Percentiles rank a stretch among this genome's conserved stretches.
phyloP scores from a whole-genome alignment of 805 yeast species.

The Nakazawaea sp. region DNA sequence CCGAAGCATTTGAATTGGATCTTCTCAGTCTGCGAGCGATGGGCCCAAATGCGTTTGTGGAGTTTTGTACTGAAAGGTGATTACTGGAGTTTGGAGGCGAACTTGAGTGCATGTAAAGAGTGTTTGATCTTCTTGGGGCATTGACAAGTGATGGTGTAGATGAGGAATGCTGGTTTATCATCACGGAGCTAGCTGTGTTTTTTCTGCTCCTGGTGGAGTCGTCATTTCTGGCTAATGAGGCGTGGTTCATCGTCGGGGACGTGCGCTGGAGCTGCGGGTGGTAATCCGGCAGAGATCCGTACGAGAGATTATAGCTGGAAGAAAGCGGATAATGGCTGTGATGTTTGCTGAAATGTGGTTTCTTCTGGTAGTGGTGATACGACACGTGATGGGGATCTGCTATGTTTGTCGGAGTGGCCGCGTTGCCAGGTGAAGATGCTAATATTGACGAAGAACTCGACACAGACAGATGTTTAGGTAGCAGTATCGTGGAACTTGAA shows the following conservation, averaged over 20 bases:
- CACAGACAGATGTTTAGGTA: background rate
- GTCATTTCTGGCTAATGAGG: slow-evolving; percentile 5
- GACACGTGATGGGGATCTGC: slow-evolving; percentile 12
- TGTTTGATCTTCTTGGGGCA: slow-evolving; percentile 4
- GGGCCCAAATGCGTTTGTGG: background rate
- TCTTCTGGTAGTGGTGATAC: slow-evolving; percentile 8
- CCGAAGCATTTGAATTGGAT: slow-evolving; percentile 12
- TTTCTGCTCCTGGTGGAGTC: slow-evolving; percentile 1
- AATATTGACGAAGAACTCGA: slow-evolving; percentile 13
- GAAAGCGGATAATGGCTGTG: slow-evolving; percentile 1
- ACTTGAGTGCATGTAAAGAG: slow-evolving; percentile 1
- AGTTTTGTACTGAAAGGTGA: too few species aligned
- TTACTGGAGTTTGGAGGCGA: slow-evolving; percentile 5
- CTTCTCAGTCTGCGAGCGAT: slow-evolving; percentile 9
- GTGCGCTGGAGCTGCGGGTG: slow-evolving; percentile 4
- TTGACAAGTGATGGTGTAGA: too few species aligned
- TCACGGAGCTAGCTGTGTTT: slow-evolving; percentile 2
- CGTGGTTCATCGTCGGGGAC: slow-evolving; percentile 8
- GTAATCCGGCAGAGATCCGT: slow-evolving; percentile 19
- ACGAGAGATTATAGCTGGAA: background rate
- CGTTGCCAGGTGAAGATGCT: slow-evolving; percentile 16
- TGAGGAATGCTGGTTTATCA: too few species aligned
- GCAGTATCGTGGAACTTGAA: slow-evolving; percentile 6
- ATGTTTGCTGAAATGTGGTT: slow-evolving; percentile 4
- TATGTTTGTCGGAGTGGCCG: background rate